Evolutionary conservation across 163 green algal genomes (phyloP), one percentile per base, ranked within the genome.

Genomic region (Coccomyxa subellipsoidea): DNA sequence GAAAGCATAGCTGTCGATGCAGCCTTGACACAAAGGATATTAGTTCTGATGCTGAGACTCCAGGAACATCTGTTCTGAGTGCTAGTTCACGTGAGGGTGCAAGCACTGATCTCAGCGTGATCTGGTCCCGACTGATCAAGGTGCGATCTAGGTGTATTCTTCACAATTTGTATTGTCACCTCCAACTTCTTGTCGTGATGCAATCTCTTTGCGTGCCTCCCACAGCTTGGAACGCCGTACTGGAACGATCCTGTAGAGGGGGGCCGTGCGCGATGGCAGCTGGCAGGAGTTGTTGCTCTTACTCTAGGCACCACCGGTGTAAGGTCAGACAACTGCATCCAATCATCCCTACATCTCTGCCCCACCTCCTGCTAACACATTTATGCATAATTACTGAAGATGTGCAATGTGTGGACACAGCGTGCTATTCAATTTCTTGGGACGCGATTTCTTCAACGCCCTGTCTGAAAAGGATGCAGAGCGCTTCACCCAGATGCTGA

Each of bases 371-470:
- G 21, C n/a, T 37, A 23, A 73, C 2, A 23, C 25, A 79, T 32
- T 79, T 12, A 54, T 7, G 47, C 10, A 12, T 9, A 23, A 79
- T 12, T 59, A 21, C 18, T 12, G 23, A 15, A 25, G 18, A 54
- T 31, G 25, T 1, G 15, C 3, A 23, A 69, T 27, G 36, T 18
- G 10, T 59, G 2, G 2, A 23, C n/a, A 83, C 88, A 96, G 92
- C 84, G 96, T 99, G 54, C 40, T 92, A 7, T 99, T 99, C 93
- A 98, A 94, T 87, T 99, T 97, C 85, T 89, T 99, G 40, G 95
- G 95, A 31, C 90, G 96, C 31, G 96, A 99, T 91, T 99, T 99
- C 73, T 99, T 98, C 92, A 99, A 98, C 59, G 95, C 96, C 0
- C 84, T 99, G 29, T 90, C 85, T n/a, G 91, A 96, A 34, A 96